Conservation (phyloP, 2,329 filamentous ascomycete species). For the Sclerotinia nivalis region DNA sequence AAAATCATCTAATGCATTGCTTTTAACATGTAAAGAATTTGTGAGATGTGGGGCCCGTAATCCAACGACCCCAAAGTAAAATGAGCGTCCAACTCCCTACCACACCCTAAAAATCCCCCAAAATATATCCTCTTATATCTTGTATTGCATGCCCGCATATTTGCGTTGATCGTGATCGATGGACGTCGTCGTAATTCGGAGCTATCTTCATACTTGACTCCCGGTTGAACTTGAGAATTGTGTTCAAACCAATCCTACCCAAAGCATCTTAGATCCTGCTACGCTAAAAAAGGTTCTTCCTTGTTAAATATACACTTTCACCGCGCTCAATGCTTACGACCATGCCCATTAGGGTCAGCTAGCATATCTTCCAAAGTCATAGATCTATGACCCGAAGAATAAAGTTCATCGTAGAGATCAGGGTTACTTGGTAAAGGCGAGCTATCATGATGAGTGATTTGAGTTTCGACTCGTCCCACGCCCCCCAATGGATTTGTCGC, state of each 20-base stretch:
- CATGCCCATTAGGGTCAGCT: neutral
- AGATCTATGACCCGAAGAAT: constrained; percentile 7
- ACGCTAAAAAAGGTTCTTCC: neutral
- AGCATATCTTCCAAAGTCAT: constrained; percentile 11
- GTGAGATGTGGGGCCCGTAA: neutral
- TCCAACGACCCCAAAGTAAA: neutral
- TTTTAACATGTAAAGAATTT: neutral
- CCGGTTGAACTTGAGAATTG: neutral
- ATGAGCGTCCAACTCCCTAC: neutral
- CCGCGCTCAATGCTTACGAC: neutral
- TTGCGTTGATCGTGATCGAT: neutral
- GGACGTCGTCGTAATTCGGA: neutral
- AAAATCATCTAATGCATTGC: neutral
- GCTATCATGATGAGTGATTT: constrained; percentile 10
- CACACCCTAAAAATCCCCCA: neutral
- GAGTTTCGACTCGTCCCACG: constrained; percentile 4
- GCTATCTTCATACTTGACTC: neutral
- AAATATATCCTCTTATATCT: no score
- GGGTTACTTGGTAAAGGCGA: neutral
- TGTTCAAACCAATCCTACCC: no score
- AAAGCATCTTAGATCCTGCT: no score
- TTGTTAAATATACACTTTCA: neutral
- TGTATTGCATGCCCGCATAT: no score
- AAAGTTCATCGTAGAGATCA: neutral
- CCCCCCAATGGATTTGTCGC: neutral